A percentile compares a stretch with the other conserved stretches of the same genome.
These are phyloP conservation scores for Ophiostoma sp. DNA, from an alignment of 2,329 filamentous ascomycete genomes.

Conservation along the genomic window DNA sequence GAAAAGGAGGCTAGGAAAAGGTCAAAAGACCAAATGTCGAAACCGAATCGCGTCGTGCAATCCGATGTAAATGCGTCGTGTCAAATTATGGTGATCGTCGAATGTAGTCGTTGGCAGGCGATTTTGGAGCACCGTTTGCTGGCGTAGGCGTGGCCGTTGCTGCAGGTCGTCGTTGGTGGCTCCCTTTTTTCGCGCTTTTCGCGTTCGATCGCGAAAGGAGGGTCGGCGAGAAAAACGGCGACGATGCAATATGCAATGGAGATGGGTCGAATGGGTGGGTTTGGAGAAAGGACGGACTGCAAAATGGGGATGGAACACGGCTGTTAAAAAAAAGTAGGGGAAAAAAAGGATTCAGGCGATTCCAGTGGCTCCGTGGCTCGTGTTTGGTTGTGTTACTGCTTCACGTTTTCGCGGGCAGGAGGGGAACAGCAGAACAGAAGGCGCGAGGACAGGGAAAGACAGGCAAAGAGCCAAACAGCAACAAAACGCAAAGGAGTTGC, in stretches of 20 bases:
- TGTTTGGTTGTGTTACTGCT: conserved; percentile 3
- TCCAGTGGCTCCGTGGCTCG: conserved; percentile 9
- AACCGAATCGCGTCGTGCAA: not conserved
- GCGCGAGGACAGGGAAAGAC: not conserved
- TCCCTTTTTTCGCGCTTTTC: conserved; percentile 19
- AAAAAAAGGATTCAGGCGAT: not conserved
- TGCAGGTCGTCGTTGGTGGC: not conserved
- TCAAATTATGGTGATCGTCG: not conserved
- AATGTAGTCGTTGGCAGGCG: not conserved
- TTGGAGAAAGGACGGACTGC: not conserved
- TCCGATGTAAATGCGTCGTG: not conserved
- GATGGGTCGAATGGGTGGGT: conserved; percentile 16
- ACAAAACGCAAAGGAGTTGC: not conserved
- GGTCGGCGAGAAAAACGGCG: conserved; percentile 5
- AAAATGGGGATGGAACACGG: not conserved
- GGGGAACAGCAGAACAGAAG: not conserved
- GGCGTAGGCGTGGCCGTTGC: not conserved
- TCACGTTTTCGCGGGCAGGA: not conserved
- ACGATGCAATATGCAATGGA: conserved; percentile 16
- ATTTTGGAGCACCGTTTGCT: not conserved
- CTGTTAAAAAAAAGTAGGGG: not conserved
- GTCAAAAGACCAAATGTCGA: not conserved
- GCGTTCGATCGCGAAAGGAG: conserved; percentile 20
- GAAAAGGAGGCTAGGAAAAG: not conserved
- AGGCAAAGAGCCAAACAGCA: conserved; percentile 1